phyloP scores from a whole-genome alignment of 1,284 basidiomycete genomes.

The Ustilago lituana region DNA sequence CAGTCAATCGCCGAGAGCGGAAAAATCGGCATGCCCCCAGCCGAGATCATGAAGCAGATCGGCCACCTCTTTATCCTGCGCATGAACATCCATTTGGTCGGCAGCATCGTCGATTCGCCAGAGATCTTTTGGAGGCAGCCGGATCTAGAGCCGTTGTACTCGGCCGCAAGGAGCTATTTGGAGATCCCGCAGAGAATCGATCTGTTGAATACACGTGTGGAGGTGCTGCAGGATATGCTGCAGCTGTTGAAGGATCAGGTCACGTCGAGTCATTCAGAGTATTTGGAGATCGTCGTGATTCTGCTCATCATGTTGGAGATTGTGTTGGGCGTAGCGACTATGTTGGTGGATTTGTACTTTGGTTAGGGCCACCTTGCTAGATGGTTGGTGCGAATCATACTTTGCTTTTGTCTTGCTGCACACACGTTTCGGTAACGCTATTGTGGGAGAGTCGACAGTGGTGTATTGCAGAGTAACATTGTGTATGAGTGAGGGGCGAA shows the following conservation, averaged over 20 bases:
- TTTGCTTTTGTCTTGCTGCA: too few relatives aligned
- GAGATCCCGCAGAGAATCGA: constrained; percentile 95
- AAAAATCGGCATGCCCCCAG: constrained; percentile 77
- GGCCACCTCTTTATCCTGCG: constrained; percentile 87
- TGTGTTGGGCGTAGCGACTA: constrained; percentile 64
- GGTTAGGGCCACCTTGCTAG: constrained; percentile 21
- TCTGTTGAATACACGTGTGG: constrained; percentile 90
- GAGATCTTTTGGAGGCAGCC: constrained; percentile 86
- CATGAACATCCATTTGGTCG: constrained; percentile 94
- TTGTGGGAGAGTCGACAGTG: too few relatives aligned
- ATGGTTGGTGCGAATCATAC: neutral
- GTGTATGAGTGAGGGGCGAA: too few relatives aligned
- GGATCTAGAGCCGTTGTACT: constrained; percentile 93
- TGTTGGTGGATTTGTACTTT: constrained; percentile 65
- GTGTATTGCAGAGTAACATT: neutral
- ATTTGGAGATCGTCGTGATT: constrained; percentile 95
- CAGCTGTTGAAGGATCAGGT: constrained; percentile 94
- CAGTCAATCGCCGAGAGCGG: constrained; percentile 92
- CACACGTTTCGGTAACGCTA: too few relatives aligned
- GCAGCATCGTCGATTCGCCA: constrained; percentile 92
- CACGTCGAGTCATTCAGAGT: constrained; percentile 87
- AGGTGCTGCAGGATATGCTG: constrained; percentile 94
- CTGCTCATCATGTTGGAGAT: constrained; percentile 89
- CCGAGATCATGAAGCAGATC: constrained; percentile 96
- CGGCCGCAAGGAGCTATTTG: constrained; percentile 83